Base-by-base conservation (phyloP, 345 rosid species). In the Lepidium didymum region DNA sequence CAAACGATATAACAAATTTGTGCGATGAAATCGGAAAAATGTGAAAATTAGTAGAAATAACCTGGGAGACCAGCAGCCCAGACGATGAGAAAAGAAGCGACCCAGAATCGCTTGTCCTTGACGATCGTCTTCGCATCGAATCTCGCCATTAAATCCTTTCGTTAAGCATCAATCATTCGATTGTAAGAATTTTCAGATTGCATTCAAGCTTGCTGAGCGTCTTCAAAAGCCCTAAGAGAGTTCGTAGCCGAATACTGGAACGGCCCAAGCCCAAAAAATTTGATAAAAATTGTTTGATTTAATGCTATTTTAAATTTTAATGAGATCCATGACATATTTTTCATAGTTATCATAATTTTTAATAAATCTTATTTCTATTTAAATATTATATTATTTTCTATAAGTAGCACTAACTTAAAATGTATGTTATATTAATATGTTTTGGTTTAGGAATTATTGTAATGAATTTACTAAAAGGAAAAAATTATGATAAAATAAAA, bases 61-160 rank as follows among this genome's bases (percentile, higher is more conserved):
- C 95, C 96, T 86, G 95, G 95, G 33, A 94, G 95, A 73, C 81
- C 92, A 79, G 97, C 92, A 49, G 97, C 95, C 97, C 96, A 94
- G 56, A 75, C 82, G 57, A 88, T 81, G 61, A 93, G 82, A 69
- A 78, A 75, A 23, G 95, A 93, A 56, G 97, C 99, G 25, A 81
- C 37, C 96, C 89, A 87, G 83, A 93, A 86, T 74, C 69, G 88
- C 86, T 87, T 88, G 81, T 90, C 90, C 78, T 84, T 86, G 46
- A 90, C 77, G 56, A 92, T 82, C 31, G 78, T 62, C 78, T 64
- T 87, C 37, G 77, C 92, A 15, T 81, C 73, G 42, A 84, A 79
- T 0, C 83, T 84, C 53, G 67, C 82, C 87, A 84, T 84, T 63
- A 68, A 77, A 67, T 77, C 81, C 82, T 64, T 43, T 42, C 38